Percentiles rank a stretch among this genome's conserved stretches.
phyloP scores from a whole-genome alignment of 805 yeast species.

The Yarrowia sp. region DNA sequence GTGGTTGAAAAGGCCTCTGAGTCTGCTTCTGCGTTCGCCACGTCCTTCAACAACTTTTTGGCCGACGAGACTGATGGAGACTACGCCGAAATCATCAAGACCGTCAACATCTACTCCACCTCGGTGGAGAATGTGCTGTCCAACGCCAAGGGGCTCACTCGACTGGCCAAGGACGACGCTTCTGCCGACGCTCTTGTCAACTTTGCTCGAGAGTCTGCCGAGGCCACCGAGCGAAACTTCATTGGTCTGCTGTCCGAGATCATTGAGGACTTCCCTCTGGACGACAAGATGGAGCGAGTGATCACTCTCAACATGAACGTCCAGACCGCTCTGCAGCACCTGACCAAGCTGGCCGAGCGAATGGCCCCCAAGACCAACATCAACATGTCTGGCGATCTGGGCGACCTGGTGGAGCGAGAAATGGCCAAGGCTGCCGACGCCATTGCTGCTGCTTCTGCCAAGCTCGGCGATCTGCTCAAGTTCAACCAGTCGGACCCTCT shows the following conservation, averaged over 20 bases:
- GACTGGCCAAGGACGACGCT: conserved; percentile 58
- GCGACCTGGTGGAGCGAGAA: conserved; percentile 74
- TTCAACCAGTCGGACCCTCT: conserved; percentile 58
- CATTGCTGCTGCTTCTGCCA: conserved; percentile 68
- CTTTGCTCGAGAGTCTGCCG: conserved; percentile 63
- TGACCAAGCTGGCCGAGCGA: conserved; percentile 62
- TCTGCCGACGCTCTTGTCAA: conserved; percentile 60
- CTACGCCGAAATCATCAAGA: conserved; percentile 62
- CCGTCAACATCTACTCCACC: conserved; percentile 68
- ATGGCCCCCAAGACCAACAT: conserved; percentile 56
- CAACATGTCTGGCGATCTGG: conserved; percentile 57
- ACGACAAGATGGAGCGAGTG: conserved; percentile 76
- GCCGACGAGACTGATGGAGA: conserved; percentile 80
- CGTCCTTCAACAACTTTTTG: conserved; percentile 72
- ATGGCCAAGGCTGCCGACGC: conserved; percentile 75
- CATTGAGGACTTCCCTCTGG: conserved; percentile 56
- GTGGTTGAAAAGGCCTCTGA: conserved; percentile 73
- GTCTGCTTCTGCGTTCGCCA: conserved; percentile 79
- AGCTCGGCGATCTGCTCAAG: conserved; percentile 59
- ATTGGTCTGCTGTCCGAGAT: conserved; percentile 62
- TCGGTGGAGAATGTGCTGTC: conserved; percentile 67
- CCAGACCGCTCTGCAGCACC: conserved; percentile 70
- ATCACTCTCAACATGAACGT: conserved; percentile 77
- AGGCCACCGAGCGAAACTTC: conserved; percentile 67
- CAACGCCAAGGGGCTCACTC: conserved; percentile 72